Evolutionary conservation across 768 basidiomycete genomes (phyloP), one percentile per base, ranked within the genome.

Genomic region (Fibroporia radiculosa): DNA sequence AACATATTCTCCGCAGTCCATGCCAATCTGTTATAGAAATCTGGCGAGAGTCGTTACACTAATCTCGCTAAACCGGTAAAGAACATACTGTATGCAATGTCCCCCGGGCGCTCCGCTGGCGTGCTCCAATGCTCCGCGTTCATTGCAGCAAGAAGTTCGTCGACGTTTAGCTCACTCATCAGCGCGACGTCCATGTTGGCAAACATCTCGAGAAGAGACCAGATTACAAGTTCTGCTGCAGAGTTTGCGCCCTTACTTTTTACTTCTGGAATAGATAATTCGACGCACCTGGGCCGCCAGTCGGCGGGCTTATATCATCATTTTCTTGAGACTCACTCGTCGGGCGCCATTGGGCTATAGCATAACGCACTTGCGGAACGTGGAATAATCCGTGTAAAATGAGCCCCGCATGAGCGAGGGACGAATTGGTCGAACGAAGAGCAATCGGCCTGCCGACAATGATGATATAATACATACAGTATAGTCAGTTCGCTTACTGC

Each of bases 171-270:
- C 28, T 76, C 71, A 26, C 73, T 69, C 10, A 85, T 55, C 12
- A 72, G 67, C 4, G 77, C 82, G 10, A 84, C 64, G 51, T 88
- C 84, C 68, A 88, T 72, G 51, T 84, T 75, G 2, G 76, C 73
- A 56, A 80, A 84, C 34, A 82, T 68, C 57, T 85, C 83, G 35
- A 82, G 66, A 33, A 85, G 60, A 22, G 70, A 68, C 71, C 74
- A 78, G 42, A 83, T 60, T 4, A 71, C 62, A 25, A 64, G 62
- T 8, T 70, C 80, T 80, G 49, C 1, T 38, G 13, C 6, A 8
- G 11, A 6, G 16, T 19, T 6, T n/a, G 34, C 14, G 20, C 16
- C 10, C 19, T 33, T n/a, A 23, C 7, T 8, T 24, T 39, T 3
- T 59, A 13, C 71, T 47, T 26, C 53, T 61, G 4, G 67, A 6